Conservation (phyloP, 192 early-diverging fungal species). For the Coemansia pectinata region DNA sequence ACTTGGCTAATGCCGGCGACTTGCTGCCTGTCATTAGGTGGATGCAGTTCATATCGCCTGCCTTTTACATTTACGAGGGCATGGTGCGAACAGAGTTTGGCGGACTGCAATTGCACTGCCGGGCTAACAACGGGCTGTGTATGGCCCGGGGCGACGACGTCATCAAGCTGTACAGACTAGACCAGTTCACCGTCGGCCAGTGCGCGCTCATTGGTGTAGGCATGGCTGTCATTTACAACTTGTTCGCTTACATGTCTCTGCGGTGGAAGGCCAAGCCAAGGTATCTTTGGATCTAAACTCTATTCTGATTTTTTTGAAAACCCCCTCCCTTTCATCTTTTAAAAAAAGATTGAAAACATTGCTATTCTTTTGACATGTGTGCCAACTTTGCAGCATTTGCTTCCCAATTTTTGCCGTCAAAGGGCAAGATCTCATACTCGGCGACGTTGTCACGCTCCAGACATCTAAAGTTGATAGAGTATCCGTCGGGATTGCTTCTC, state of each 20-base stretch:
- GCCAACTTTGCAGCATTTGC: constrained; percentile 22
- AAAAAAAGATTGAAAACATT: not conserved
- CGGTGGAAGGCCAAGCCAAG: constrained; percentile 54
- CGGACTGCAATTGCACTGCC: constrained; percentile 45
- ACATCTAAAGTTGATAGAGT: constrained; percentile 51
- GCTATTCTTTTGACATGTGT: constrained; percentile 36
- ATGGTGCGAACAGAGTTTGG: constrained; percentile 52
- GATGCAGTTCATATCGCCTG: constrained; percentile 56
- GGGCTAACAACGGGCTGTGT: constrained; percentile 48
- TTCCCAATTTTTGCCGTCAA: constrained; percentile 54
- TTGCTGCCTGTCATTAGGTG: constrained; percentile 50
- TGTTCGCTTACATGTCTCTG: constrained; percentile 46
- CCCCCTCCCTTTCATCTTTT: not conserved
- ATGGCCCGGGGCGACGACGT: constrained; percentile 53
- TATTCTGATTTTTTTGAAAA: not conserved
- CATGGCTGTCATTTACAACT: constrained; percentile 41
- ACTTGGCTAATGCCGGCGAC: constrained; percentile 51
- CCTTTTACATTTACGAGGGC: constrained; percentile 54
- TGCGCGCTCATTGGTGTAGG: constrained; percentile 38
- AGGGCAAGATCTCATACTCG: constrained; percentile 24
- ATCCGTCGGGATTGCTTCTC: constrained; percentile 55
- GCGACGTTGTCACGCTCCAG: constrained; percentile 30
- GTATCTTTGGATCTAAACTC: constrained; percentile 41
- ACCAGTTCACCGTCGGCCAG: constrained; percentile 49
- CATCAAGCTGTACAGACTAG: constrained; percentile 41